These are phyloP conservation scores for Cytospora piceae DNA, from an alignment of 2,329 filamentous ascomycete species.

Conservation along the genomic window DNA sequence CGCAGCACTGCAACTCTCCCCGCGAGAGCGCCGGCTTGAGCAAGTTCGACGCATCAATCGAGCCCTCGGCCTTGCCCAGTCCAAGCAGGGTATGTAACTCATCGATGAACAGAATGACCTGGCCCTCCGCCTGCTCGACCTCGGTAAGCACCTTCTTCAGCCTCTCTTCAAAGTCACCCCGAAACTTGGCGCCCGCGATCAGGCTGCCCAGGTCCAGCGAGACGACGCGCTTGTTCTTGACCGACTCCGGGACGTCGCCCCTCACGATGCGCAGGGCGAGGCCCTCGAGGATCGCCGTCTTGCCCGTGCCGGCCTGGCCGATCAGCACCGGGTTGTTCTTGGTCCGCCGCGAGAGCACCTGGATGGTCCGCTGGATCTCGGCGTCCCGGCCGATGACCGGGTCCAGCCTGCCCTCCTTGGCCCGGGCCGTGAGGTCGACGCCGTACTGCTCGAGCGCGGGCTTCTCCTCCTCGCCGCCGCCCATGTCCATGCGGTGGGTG, in stretches of 20 bases:
- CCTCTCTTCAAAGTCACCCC: conserved; percentile 94
- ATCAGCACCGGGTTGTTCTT: conserved; percentile 98
- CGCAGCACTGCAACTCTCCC: conserved; percentile 92
- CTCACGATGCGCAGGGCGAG: conserved; percentile 86
- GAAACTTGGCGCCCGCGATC: conserved; percentile 93
- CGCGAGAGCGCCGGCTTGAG: conserved; percentile 92
- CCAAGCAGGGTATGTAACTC: conserved; percentile 91
- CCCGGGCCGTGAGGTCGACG: conserved; percentile 83
- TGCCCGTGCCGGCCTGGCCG: conserved; percentile 86
- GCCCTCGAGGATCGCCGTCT: conserved; percentile 91
- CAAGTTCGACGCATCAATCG: conserved; percentile 93
- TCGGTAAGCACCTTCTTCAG: conserved; percentile 90
- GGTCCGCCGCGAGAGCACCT: conserved; percentile 87
- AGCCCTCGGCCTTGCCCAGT: conserved; percentile 92
- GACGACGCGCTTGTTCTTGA: conserved; percentile 92
- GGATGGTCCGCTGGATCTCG: conserved; percentile 93
- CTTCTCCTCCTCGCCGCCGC: conserved; percentile 71
- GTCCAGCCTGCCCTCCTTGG: conserved; percentile 87
- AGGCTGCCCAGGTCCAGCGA: conserved; percentile 86
- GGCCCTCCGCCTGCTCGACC: conserved; percentile 84
- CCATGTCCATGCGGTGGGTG: conserved; percentile 91
- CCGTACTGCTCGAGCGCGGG: conserved; percentile 89
- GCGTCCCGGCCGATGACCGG: conserved; percentile 92
- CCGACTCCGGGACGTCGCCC: conserved; percentile 92
- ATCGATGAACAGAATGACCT: conserved; percentile 93